phyloP scores from a whole-genome alignment of 257 asterid species.

The Nyctanthes arbortristis region DNA sequence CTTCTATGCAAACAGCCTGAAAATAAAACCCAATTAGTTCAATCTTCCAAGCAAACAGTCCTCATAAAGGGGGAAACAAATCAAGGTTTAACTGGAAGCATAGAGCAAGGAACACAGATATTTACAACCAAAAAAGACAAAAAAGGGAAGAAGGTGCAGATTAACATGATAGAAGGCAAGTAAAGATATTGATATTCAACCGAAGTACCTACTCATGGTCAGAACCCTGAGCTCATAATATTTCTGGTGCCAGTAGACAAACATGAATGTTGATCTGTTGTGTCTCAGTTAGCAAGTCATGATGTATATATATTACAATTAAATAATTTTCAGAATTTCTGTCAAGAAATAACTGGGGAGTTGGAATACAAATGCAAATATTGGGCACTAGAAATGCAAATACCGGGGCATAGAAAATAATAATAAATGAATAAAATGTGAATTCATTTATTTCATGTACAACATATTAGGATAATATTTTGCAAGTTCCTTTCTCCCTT shows the following conservation, averaged over 20 bases:
- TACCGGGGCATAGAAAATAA: neutral
- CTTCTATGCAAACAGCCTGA: slow-evolving; percentile 98
- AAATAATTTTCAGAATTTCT: neutral
- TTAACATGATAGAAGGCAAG: neutral
- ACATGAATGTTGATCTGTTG: no score
- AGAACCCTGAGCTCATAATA: no score
- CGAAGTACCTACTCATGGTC: no score
- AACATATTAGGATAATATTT: neutral
- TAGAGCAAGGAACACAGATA: no score
- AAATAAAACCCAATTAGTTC: neutral
- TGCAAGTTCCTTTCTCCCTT: no score
- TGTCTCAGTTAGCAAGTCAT: no score
- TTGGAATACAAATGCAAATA: neutral
- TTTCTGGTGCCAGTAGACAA: no score
- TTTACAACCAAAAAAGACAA: no score
- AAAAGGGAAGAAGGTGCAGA: neutral
- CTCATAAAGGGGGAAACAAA: neutral
- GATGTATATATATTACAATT: neutral
- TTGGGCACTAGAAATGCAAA: neutral
- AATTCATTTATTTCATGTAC: neutral
- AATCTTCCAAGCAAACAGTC: neutral
- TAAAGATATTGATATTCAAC: no score
- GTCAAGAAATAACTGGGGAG: neutral
- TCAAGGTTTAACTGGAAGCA: no score
- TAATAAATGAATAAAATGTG: neutral